A percentile compares a stretch with the other conserved stretches of the same genome.
Evolutionary conservation across 2,329 filamentous ascomycete species (phyloP).

Genomic region (Arthroderma sp.): DNA sequence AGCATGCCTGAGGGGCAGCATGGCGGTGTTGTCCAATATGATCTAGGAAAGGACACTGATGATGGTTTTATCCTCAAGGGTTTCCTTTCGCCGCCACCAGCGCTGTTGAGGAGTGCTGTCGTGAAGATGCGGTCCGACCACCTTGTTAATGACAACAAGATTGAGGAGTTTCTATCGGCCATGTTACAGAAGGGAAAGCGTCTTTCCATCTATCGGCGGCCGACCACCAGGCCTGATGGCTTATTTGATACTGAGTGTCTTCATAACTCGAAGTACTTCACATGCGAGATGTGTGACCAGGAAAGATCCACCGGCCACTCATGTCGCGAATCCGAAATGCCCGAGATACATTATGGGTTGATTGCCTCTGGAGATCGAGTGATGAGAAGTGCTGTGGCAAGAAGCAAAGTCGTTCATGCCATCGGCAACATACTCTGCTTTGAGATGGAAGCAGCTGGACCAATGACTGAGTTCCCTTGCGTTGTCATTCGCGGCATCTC

Average conservation of each 20-base stretch:
- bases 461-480: slow-evolving; percentile 8
- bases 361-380: neutral
- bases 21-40: slow-evolving; percentile 11
- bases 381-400: neutral
- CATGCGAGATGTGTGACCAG: neutral
- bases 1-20: neutral
- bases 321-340: neutral
- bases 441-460: slow-evolving; percentile 11
- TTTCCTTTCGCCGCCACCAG: slow-evolving; percentile 8
- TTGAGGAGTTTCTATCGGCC: slow-evolving; percentile 8
- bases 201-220: too few species aligned
- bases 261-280: slow-evolving; percentile 5
- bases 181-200: slow-evolving; percentile 9
- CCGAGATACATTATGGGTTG: neutral
- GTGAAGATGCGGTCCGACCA: slow-evolving; percentile 12
- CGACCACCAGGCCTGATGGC: slow-evolving; percentile 4
- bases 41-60: slow-evolving; percentile 7
- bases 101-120: slow-evolving; percentile 11
- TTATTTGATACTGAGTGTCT: slow-evolving; percentile 15
- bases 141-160: slow-evolving; percentile 11
- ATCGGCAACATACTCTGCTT: slow-evolving; percentile 5
- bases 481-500: slow-evolving; percentile 14
- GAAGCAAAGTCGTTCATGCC: neutral
- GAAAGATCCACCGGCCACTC: neutral
- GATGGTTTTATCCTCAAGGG: slow-evolving; percentile 5